Conservation (phyloP, 129 eudicot species). For the Erigeron canadensis region DNA sequence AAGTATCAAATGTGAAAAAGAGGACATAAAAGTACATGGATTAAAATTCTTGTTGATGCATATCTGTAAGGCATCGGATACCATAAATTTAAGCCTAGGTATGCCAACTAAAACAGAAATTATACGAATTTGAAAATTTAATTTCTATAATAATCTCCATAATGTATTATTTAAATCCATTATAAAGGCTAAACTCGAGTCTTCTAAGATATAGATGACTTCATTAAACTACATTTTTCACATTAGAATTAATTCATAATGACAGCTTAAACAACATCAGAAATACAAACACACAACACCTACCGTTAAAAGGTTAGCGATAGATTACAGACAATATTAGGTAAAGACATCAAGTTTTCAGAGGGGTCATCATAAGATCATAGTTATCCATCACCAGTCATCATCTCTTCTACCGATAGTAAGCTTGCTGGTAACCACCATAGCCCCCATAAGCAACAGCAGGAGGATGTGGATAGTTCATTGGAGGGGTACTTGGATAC, state of each 20-base stretch:
- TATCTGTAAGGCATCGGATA: too few species aligned
- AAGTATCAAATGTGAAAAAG: too few species aligned
- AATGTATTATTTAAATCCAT: too few species aligned
- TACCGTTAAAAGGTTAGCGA: constrained; percentile 81
- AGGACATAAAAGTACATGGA: too few species aligned
- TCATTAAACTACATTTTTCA: constrained; percentile 42
- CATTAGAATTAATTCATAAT: constrained; percentile 49
- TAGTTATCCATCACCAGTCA: constrained; percentile 37
- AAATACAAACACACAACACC: constrained; percentile 55
- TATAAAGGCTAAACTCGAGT: background rate
- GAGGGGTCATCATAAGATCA: too few species aligned
- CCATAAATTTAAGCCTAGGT: too few species aligned
- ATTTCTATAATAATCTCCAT: too few species aligned
- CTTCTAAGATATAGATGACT: too few species aligned
- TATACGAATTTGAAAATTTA: too few species aligned
- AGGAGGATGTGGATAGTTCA: constrained; percentile 64
- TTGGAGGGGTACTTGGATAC: constrained; percentile 75
- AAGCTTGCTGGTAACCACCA: constrained; percentile 58
- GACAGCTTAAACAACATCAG: constrained; percentile 61
- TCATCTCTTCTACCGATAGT: constrained; percentile 69
- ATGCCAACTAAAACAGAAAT: too few species aligned
- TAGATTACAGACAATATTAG: constrained; percentile 59
- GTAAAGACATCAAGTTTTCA: constrained; percentile 6
- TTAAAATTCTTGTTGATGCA: too few species aligned
- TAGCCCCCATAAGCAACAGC: constrained; percentile 68